phyloP scores from a whole-genome alignment of 2,329 filamentous ascomycete species.

The Fusarium sp. region DNA sequence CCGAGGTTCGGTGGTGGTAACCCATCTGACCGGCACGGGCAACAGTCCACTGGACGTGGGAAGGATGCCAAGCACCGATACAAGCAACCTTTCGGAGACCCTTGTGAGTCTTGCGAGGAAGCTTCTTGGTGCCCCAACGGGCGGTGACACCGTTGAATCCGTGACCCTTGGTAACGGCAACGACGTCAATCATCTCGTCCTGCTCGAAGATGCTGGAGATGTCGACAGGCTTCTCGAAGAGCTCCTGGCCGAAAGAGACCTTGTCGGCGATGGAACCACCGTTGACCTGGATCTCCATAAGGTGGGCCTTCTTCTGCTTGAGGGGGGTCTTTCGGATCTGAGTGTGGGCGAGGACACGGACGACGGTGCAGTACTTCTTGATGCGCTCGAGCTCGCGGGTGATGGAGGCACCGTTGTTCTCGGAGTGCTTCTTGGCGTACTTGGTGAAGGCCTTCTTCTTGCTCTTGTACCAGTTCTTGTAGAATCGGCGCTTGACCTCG shows the following conservation, averaged over 20 bases:
- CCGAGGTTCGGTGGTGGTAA: slow-evolving; percentile 99
- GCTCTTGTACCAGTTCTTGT: slow-evolving; percentile 99
- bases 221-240: slow-evolving; percentile 99
- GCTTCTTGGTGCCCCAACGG: slow-evolving; percentile 99
- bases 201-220: slow-evolving; percentile 97
- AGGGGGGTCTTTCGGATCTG: slow-evolving; percentile 99
- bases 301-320: slow-evolving; percentile 99
- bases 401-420: slow-evolving; percentile 89
- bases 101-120: slow-evolving; percentile 99
- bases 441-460: slow-evolving; percentile 99
- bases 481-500: slow-evolving; percentile 99
- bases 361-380: slow-evolving; percentile 99
- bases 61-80: slow-evolving; percentile 99
- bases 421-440: slow-evolving; percentile 99
- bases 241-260: slow-evolving; percentile 92
- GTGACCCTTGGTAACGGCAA: slow-evolving; percentile 99
- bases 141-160: slow-evolving; percentile 97
- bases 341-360: slow-evolving; percentile 99
- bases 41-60: slow-evolving; percentile 99
- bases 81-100: slow-evolving; percentile 99
- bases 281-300: slow-evolving; percentile 99
- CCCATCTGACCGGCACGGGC: slow-evolving; percentile 99
- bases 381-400: slow-evolving; percentile 99
- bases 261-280: slow-evolving; percentile 96
- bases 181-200: slow-evolving; percentile 99